Evolutionary conservation across 306 rosid species (phyloP), one percentile per base, ranked within the genome.

Genomic region (Fragaria nilgerrensis): DNA sequence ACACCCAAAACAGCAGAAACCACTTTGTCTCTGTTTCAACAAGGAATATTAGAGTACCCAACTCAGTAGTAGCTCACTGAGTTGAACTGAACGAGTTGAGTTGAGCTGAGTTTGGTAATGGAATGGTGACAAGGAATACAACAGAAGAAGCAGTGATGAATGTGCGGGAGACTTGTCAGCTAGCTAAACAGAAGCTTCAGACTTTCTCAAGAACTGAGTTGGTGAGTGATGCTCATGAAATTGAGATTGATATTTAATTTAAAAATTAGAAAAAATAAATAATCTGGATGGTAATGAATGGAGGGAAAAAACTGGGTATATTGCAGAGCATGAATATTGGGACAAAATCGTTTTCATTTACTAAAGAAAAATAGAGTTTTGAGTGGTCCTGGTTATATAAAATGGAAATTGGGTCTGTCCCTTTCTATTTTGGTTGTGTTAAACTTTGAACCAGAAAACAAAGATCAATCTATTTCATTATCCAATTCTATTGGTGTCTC

Each of bases 401-500:
- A 37, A 37, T 3, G 13, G 29, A n/a, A n/a, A n/a, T 68, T 12
- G 29, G 5, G 52, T 41, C 72, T 5, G 44, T 41, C 50, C 6
- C 52, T 68, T 13, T 68, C 49, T 68, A 15, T 41, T 41, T 68
- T 62, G 39, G 19, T 14, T 27, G 39, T 14, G 20, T 41, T 68
- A 19, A 7, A 39, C 10, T 39, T 5, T n/a, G 4, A 41, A 19
- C 34, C 44, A n/a, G 25, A 9, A 68, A 68, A 41, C 50, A 39
- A 10, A 12, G 0, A 10, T 22, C 50, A 39, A 22, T 68, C 52
- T 39, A 32, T 68, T 68, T 43, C 72, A 10, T 68, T 68, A 68
- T 68, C 72, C 72, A 41, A 68, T 68, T 68, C 34, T 22, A 68
- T 9, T 66, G 50, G 19, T 68, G 72, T 68, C 44, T 68, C 34